These are phyloP conservation scores for Monosporascus ibericus DNA, from an alignment of 2,329 filamentous ascomycete species.

Conservation along the genomic window DNA sequence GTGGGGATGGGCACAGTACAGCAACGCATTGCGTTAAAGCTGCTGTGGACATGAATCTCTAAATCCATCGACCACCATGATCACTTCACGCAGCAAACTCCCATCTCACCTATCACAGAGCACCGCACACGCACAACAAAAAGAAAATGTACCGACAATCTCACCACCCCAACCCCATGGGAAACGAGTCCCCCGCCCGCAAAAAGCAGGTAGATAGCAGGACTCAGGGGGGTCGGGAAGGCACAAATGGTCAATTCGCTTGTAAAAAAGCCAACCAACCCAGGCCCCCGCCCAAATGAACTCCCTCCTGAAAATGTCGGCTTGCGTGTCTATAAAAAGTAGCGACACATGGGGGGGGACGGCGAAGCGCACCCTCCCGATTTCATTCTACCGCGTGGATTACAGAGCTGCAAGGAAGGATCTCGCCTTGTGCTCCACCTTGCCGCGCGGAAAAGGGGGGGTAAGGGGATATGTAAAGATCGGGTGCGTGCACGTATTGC, in stretches of 20 bases:
- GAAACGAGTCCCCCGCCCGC: conserved; percentile 8
- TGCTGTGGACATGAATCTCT: too few species aligned
- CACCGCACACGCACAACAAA: neutral
- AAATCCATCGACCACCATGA: too few species aligned
- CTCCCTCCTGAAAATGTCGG: conserved; percentile 25
- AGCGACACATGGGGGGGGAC: conserved; percentile 10
- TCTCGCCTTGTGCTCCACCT: conserved; percentile 74
- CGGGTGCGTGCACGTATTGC: too few species aligned
- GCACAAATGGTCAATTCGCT: conserved; percentile 37
- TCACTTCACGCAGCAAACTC: too few species aligned
- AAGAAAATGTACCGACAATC: conserved; percentile 36
- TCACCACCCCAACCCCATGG: conserved; percentile 28
- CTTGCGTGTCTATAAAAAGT: conserved; percentile 8
- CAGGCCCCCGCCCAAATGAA: conserved; percentile 21
- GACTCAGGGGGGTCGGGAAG: conserved; percentile 28
- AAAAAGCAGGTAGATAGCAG: conserved; percentile 30
- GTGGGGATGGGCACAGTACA: too few species aligned
- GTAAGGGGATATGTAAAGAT: neutral
- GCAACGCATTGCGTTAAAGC: too few species aligned
- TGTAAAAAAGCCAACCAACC: conserved; percentile 26
- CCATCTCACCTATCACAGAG: too few species aligned
- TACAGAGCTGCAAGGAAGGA: conserved; percentile 69
- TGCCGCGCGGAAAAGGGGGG: conserved; percentile 54
- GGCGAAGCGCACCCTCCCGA: conserved; percentile 3
- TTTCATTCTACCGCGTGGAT: conserved; percentile 64